These are phyloP conservation scores for Gnomoniopsis smithogilvyi DNA, from an alignment of 2,329 filamentous ascomycete genomes.

Conservation along the genomic window DNA sequence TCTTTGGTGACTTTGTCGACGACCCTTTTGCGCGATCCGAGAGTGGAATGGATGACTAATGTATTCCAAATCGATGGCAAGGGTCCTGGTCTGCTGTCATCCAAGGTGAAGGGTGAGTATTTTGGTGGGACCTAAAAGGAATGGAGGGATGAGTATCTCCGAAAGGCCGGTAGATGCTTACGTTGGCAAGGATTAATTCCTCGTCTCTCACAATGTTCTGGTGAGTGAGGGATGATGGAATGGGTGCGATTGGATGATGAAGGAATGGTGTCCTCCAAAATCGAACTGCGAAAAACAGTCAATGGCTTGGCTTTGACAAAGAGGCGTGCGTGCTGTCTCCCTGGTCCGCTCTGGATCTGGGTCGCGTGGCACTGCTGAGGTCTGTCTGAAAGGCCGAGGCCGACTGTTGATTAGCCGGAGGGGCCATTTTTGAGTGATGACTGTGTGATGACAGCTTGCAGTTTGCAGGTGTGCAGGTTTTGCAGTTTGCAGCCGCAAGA, in stretches of 20 bases:
- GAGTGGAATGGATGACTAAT: background rate
- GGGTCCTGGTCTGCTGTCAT: too few species aligned
- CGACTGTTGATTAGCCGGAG: background rate
- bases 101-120: too few species aligned
- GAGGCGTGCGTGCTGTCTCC: background rate
- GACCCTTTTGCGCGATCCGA: too few species aligned
- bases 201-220: background rate
- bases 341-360: background rate
- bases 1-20: background rate
- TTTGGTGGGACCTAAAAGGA: too few species aligned
- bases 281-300: too few species aligned
- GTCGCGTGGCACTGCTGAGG: background rate
- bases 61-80: background rate
- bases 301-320: background rate
- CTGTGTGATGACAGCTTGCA: constrained; percentile 6
- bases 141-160: background rate
- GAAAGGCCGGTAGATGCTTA: background rate
- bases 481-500: constrained; percentile 6
- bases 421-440: constrained; percentile 3
- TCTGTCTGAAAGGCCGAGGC: background rate
- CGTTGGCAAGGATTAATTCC: background rate
- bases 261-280: too few species aligned
- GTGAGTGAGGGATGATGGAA: too few species aligned
- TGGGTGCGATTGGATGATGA: too few species aligned
- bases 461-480: background rate